phyloP scores from a whole-genome alignment of 2,329 filamentous ascomycete genomes.

The Calonectria pseudoreteaudii region DNA sequence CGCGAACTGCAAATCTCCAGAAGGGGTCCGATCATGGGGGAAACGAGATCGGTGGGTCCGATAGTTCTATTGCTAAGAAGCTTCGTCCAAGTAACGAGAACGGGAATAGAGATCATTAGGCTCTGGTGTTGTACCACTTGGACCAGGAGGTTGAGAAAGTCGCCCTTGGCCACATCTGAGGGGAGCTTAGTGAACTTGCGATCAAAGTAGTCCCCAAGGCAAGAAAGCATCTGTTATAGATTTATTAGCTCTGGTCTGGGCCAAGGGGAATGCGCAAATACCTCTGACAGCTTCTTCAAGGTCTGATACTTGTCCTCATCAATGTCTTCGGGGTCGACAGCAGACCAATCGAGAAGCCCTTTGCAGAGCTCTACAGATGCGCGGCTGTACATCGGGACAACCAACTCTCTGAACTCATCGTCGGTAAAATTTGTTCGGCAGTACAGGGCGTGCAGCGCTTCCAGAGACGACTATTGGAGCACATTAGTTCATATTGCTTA shows the following conservation, averaged over 20 bases:
- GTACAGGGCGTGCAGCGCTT: constrained; percentile 87
- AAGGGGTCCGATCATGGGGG: constrained; percentile 77
- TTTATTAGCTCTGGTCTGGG: background rate
- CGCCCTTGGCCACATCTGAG: constrained; percentile 72
- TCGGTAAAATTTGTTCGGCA: constrained; percentile 79
- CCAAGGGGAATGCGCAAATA: constrained; percentile 52
- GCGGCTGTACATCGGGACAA: constrained; percentile 82
- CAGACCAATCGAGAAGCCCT: constrained; percentile 82
- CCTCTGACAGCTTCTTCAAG: constrained; percentile 94
- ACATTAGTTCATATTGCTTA: constrained; percentile 22
- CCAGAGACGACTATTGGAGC: constrained; percentile 75
- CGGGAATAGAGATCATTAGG: constrained; percentile 91
- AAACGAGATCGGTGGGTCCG: constrained; percentile 70
- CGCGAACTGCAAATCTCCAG: constrained; percentile 86
- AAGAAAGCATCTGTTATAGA: constrained; percentile 77
- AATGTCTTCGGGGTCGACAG: constrained; percentile 82
- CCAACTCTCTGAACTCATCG: constrained; percentile 81
- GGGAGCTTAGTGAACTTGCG: constrained; percentile 78
- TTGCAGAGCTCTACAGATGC: constrained; percentile 78
- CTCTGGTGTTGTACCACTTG: constrained; percentile 86
- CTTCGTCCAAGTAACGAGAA: constrained; percentile 90
- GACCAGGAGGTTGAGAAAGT: constrained; percentile 84
- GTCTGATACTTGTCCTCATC: constrained; percentile 93
- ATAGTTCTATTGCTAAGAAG: constrained; percentile 80
- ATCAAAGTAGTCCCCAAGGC: constrained; percentile 86